Percentiles rank a stretch among this genome's conserved stretches.
Evolutionary conservation across 2,329 filamentous ascomycete species (phyloP).

Genomic region (Beauveria australis): DNA sequence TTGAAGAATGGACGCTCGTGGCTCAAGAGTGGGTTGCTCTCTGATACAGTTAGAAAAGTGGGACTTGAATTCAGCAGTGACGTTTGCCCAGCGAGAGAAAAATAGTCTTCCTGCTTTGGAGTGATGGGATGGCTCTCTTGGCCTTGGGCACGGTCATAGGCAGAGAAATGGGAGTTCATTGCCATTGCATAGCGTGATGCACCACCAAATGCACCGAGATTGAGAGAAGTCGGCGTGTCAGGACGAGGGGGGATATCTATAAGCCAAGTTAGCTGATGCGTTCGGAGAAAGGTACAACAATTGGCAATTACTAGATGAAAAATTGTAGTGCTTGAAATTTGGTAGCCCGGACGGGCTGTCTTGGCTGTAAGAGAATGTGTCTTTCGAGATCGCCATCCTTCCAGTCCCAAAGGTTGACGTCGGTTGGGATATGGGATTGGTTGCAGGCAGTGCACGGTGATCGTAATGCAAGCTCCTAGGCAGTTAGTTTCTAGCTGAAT

Average conservation of each 20-base stretch:
- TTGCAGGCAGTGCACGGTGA: background rate
- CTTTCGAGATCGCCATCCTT: background rate
- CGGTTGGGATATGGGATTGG: slow-evolving; percentile 7
- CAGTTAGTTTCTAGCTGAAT: background rate
- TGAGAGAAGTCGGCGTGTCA: background rate
- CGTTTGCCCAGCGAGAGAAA: background rate
- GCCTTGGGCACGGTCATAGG: background rate
- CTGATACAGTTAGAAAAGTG: slow-evolving; percentile 1
- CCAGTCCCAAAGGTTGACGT: background rate
- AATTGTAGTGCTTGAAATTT: background rate
- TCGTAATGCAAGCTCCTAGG: background rate
- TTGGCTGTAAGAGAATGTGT: background rate
- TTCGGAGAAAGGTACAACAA: too few species aligned
- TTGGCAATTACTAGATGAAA: background rate
- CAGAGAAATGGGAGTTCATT: slow-evolving; percentile 7
- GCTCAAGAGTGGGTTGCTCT: slow-evolving; percentile 8
- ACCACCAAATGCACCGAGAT: slow-evolving; percentile 1
- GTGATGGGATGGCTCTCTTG: background rate
- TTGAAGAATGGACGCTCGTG: slow-evolving; percentile 15
- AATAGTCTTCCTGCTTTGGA: slow-evolving; percentile 7
- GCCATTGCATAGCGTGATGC: slow-evolving; percentile 2
- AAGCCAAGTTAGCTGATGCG: background rate
- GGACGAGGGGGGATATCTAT: background rate
- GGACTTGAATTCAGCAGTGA: slow-evolving; percentile 10
- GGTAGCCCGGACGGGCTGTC: slow-evolving; percentile 4